Evolutionary conservation across 495 filamentous ascomycete species (phyloP), one percentile per base, ranked within the genome.

Genomic region (Aspergillus carlsbadensis): DNA sequence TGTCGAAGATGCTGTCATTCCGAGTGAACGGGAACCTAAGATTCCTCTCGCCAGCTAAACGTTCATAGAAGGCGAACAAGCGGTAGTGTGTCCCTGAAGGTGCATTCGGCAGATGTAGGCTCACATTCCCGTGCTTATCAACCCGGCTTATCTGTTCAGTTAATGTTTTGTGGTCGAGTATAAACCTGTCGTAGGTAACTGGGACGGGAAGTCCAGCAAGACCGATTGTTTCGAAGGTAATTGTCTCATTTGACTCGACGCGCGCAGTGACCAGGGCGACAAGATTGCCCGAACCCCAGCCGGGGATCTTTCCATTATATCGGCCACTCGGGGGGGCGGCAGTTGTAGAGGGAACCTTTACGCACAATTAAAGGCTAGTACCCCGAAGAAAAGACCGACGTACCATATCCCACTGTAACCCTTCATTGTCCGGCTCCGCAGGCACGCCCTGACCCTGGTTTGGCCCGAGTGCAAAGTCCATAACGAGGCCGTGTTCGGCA

Each of bases 381-480:
- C n/a, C n/a, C n/a, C n/a, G n/a, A n/a, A n/a, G n/a, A n/a, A n/a
- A n/a, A n/a, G 52, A 46, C 26, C 10, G 6, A 70, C 67, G 11
- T 60, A 68, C 66, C 62, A 78, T 55, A 60, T 77, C 65, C 72
- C 74, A 69, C 37, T 67, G 62, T 22, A 78, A 45, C 6, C 71
- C 64, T 41, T 70, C 61, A 57, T 69, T 52, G 52, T 63, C 49
- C 13, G 47, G 15, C 7, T 55, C 40, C 1, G 72, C 69, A 6
- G 80, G 80, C n/a, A 81, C 76, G 40, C 80, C 79, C 37, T 73
- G 66, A 6, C 73, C 79, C 54, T 76, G 72, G 58, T 76, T 77
- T 0, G 80, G 70, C 5, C 80, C 79, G 10, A 81, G 22, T 0
- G 77, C 59, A 64, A 80, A 79, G 53, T 81, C 78, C 59, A 81